Evolutionary conservation across 495 filamentous ascomycete species (phyloP), one percentile per base, ranked within the genome.

Genomic region (Hypoxylon perforatum): DNA sequence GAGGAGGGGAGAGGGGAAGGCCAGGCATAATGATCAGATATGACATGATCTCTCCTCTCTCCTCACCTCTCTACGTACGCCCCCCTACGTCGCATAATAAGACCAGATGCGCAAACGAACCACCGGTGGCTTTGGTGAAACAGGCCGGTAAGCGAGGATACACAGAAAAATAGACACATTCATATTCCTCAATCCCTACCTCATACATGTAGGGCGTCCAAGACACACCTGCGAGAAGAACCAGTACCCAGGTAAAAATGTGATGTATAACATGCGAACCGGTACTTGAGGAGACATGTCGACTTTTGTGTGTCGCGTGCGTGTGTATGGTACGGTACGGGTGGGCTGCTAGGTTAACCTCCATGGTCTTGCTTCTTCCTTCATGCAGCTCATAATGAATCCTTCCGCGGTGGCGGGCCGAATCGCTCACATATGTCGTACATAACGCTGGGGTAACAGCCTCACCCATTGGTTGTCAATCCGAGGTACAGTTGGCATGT

Each of bases 331-430:
- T 7, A 28, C 25, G 25, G 7, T 28, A 3, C 7, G 25, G 3
- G 25, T 28, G 25, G 3, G 3, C 3, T 28, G 25, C 7, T 28
- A 7, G 3, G 25, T 28, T 28, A n/a, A 7, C 17, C 2, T 45
- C 4, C 4, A 4, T 19, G 3, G 42, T n/a, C n/a, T n/a, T n/a
- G n/a, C 17, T 22, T 21, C 11, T 4, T n/a, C 30, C 28, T 23
- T 49, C n/a, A 63, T 59, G 64, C 64, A 63, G 14, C 53, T 62
- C 52, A 67, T 63, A 51, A 14, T 25, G 22, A 55, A 63, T 68
- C 65, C 65, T 64, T 64, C 60, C 59, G 55, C 65, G 21, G 60
- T 56, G 18, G 60, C 60, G 60, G 65, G 49, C 65, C 65, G 65
- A 69, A 69, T 69, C 65, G 65, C 28, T 48, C 38, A n/a, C n/a